Evolutionary conservation across 805 yeast species (phyloP).

Genomic region (Deakozyma indianensis): DNA sequence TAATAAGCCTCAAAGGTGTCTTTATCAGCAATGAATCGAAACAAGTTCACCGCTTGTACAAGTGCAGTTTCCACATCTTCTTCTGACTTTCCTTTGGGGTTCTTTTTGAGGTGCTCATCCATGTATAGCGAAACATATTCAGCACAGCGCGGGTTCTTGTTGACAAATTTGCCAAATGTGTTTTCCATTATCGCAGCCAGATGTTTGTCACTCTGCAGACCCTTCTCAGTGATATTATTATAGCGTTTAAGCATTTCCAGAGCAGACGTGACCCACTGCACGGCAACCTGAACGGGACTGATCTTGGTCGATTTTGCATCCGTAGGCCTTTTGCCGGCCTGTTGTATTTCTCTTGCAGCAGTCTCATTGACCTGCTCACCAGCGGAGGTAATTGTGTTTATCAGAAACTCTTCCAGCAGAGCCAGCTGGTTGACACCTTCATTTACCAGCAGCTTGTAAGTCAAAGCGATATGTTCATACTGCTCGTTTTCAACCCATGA

Average conservation of each 20-base stretch:
- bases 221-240: constrained; percentile 29
- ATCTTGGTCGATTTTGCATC: too few species aligned
- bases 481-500: constrained; percentile 39
- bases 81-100: constrained; percentile 32
- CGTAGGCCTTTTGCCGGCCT: not conserved
- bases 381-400: constrained; percentile 29
- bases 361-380: constrained; percentile 28
- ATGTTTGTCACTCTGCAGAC: constrained; percentile 35
- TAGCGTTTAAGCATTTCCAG: constrained; percentile 38
- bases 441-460: constrained; percentile 32
- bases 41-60: constrained; percentile 42
- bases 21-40: constrained; percentile 62
- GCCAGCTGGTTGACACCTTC: constrained; percentile 39
- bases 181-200: constrained; percentile 42
- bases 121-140: constrained; percentile 45
- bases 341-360: constrained; percentile 5
- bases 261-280: constrained; percentile 51
- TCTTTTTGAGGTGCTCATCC: constrained; percentile 41
- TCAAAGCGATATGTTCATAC: constrained; percentile 28
- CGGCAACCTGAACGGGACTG: constrained; percentile 37
- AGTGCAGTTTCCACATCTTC: constrained; percentile 34
- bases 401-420: constrained; percentile 34
- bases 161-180: constrained; percentile 49
- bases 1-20: constrained; percentile 77
- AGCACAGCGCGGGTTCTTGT: constrained; percentile 31